phyloP scores from a whole-genome alignment of 192 early-diverging fungal genomes.

The Coemansia guatemalensis region DNA sequence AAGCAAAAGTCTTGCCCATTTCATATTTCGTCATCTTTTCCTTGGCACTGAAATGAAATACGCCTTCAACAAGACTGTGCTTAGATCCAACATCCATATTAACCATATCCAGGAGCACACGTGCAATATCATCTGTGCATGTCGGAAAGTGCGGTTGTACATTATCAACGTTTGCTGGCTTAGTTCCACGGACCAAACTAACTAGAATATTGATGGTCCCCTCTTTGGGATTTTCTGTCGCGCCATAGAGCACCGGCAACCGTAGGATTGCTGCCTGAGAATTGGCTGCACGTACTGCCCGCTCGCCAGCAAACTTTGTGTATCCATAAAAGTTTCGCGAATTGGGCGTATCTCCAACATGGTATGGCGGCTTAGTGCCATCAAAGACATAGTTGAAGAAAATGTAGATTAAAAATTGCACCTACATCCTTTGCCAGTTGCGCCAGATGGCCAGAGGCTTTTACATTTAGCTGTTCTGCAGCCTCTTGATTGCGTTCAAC shows the following conservation, averaged over 20 bases:
- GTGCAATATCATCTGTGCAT: constrained; percentile 73
- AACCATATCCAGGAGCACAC: constrained; percentile 64
- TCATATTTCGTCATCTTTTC: constrained; percentile 52
- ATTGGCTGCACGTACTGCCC: constrained; percentile 58
- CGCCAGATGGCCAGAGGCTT: constrained; percentile 60
- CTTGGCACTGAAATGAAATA: constrained; percentile 37
- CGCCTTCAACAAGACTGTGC: constrained; percentile 14
- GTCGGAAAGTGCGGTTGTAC: constrained; percentile 74
- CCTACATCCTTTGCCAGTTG: constrained; percentile 46
- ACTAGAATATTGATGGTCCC: constrained; percentile 77
- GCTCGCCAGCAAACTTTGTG: constrained; percentile 76
- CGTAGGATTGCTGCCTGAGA: constrained; percentile 66
- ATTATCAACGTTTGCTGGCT: constrained; percentile 66
- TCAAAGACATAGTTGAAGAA: constrained; percentile 95
- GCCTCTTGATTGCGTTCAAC: constrained; percentile 65
- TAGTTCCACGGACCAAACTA: constrained; percentile 51
- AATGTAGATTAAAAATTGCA: constrained; percentile 74
- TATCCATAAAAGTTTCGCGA: constrained; percentile 85
- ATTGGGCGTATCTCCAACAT: constrained; percentile 64
- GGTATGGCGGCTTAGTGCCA: constrained; percentile 77
- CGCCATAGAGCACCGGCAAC: constrained; percentile 79
- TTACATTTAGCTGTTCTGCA: constrained; percentile 67
- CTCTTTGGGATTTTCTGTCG: constrained; percentile 64
- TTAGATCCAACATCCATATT: constrained; percentile 30
- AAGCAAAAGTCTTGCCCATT: constrained; percentile 34